Evolutionary conservation across 768 basidiomycete species (phyloP).

Genomic region (Leucocoprinus leucothites): DNA sequence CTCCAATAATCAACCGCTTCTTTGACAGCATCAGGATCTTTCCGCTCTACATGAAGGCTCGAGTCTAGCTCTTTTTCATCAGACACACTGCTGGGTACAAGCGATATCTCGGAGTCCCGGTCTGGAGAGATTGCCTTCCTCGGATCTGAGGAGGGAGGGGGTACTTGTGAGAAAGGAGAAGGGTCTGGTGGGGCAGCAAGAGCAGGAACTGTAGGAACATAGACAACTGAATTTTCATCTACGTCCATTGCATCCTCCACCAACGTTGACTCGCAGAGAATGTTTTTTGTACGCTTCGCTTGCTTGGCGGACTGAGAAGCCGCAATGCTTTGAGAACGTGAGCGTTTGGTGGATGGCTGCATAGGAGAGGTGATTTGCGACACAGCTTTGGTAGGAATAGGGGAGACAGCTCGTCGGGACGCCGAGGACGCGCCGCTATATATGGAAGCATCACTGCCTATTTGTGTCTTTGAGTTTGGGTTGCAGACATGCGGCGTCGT

Average conservation of each 20-base stretch:
- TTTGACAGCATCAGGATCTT: constrained; percentile 21
- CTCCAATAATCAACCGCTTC: constrained; percentile 44
- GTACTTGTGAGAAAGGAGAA: constrained; percentile 13
- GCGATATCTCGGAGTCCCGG: constrained; percentile 24
- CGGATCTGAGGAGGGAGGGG: constrained; percentile 10
- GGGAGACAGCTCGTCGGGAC: background rate
- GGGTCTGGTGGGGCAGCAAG: background rate
- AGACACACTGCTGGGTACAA: constrained; percentile 65
- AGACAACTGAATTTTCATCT: constrained; percentile 1
- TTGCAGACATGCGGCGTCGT: background rate
- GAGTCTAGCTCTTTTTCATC: constrained; percentile 56
- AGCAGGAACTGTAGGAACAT: background rate
- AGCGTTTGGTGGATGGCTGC: constrained; percentile 9
- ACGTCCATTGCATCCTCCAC: constrained; percentile 5
- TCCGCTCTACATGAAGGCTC: constrained; percentile 18
- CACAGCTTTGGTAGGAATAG: constrained; percentile 1
- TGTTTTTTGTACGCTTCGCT: background rate
- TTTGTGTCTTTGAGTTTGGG: background rate
- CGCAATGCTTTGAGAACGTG: constrained; percentile 8
- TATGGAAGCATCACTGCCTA: background rate
- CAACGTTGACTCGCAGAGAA: background rate
- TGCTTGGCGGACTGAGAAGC: background rate
- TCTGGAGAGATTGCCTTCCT: constrained; percentile 28
- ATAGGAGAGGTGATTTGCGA: background rate
- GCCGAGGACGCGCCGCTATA: background rate